Percentiles rank a stretch among this genome's conserved stretches.
Evolutionary conservation across 495 filamentous ascomycete genomes (phyloP).

Genomic region (Xylaria bambusicola): DNA sequence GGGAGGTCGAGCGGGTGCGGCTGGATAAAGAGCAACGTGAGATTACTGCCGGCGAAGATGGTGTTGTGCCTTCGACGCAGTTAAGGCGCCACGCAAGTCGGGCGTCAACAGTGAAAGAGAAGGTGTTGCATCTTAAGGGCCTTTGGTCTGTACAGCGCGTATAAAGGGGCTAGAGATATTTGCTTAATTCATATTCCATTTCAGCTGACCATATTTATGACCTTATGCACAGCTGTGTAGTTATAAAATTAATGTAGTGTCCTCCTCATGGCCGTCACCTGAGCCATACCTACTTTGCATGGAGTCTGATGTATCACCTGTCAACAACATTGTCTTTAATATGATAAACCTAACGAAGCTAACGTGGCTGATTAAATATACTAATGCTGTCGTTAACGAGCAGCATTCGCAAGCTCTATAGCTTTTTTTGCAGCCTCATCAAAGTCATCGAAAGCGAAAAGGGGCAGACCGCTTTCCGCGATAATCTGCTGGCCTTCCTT

Average conservation of each 20-base stretch:
- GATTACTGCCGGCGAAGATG: constrained; percentile 27
- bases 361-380: too few relatives aligned
- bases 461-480: constrained; percentile 67
- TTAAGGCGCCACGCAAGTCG: constrained; percentile 17
- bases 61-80: constrained; percentile 16
- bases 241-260: too few relatives aligned
- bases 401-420: constrained; percentile 60
- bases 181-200: neutral
- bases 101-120: constrained; percentile 16
- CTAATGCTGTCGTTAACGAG: neutral
- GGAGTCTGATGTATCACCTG: too few relatives aligned
- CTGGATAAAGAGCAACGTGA: constrained; percentile 32
- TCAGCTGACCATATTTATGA: too few relatives aligned
- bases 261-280: too few relatives aligned
- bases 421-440: constrained; percentile 77
- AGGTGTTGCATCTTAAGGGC: constrained; percentile 20
- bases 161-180: neutral
- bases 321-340: too few relatives aligned
- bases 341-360: too few relatives aligned
- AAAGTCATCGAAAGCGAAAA: constrained; percentile 81
- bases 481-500: constrained; percentile 75
- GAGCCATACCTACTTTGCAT: too few relatives aligned
- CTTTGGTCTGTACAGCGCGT: constrained; percentile 30
- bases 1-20: constrained; percentile 36
- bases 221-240: too few relatives aligned